Evolutionary conservation across 2,329 filamentous ascomycete genomes (phyloP).

Genomic region (Thelonectria discophora): DNA sequence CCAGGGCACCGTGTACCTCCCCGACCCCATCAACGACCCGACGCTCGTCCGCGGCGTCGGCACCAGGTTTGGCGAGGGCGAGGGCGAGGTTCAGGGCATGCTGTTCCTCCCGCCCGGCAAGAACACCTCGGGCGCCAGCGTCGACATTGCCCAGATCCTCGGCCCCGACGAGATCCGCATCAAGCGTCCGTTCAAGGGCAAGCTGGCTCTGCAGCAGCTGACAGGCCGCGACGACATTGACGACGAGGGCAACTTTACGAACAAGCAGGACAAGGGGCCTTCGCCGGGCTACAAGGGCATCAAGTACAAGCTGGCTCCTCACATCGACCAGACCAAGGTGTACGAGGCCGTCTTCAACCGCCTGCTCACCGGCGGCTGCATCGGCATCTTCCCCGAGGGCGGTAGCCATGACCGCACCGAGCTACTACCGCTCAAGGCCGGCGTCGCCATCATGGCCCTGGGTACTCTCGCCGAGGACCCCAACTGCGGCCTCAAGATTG

Average conservation of each 20-base stretch:
- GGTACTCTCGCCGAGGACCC: constrained; percentile 87
- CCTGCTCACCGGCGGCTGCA: constrained; percentile 82
- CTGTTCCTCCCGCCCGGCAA: constrained; percentile 87
- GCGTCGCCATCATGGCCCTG: constrained; percentile 97
- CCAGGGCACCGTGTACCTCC: constrained; percentile 83
- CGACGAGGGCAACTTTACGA: constrained; percentile 69
- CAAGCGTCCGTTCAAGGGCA: constrained; percentile 87
- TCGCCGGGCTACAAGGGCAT: constrained; percentile 76
- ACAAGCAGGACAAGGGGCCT: constrained; percentile 62
- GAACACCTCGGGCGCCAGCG: constrained; percentile 77
- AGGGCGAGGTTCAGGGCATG: constrained; percentile 81
- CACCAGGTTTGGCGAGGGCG: constrained; percentile 79
- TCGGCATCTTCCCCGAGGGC: constrained; percentile 97
- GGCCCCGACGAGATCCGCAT: constrained; percentile 83
- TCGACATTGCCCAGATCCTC: constrained; percentile 84
- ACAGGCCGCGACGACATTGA: constrained; percentile 81
- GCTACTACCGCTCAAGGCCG: constrained; percentile 90
- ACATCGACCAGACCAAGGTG: constrained; percentile 92
- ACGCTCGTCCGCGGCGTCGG: constrained; percentile 80
- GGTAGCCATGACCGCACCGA: constrained; percentile 95
- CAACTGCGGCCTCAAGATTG: constrained; percentile 89
- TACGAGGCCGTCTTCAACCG: constrained; percentile 93
- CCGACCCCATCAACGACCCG: constrained; percentile 86
- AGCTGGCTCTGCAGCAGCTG: constrained; percentile 78
- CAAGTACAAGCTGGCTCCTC: constrained; percentile 87